These are phyloP conservation scores for Castanea sativa DNA, from an alignment of 306 rosid genomes.

Conservation along the genomic window DNA sequence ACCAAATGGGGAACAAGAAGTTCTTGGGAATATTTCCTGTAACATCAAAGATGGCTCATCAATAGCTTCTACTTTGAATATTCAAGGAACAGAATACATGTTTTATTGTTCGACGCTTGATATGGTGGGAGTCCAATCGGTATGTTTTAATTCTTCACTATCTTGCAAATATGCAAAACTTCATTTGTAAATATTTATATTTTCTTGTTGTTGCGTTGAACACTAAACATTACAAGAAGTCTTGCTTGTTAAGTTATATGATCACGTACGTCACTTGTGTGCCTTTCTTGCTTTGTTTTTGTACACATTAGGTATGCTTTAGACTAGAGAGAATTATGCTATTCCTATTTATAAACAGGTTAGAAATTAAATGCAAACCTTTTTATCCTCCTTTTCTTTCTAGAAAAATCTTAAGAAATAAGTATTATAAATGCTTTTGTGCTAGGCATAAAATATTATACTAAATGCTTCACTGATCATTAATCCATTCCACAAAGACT, in stretches of 20 bases:
- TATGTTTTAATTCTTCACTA: conserved; percentile 21
- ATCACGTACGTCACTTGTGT: not conserved
- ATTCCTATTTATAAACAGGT: not conserved
- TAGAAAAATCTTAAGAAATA: not conserved
- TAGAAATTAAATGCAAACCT: not conserved
- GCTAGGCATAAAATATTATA: not conserved
- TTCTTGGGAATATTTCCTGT: conserved; percentile 36
- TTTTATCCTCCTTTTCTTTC: too few relatives aligned
- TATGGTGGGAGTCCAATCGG: conserved; percentile 49
- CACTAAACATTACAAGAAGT: too few relatives aligned
- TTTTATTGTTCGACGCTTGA: conserved; percentile 45
- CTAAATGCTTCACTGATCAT: not conserved
- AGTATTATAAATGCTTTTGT: not conserved
- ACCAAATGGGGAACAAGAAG: conserved; percentile 12
- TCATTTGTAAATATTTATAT: too few relatives aligned
- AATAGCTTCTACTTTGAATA: conserved; percentile 30
- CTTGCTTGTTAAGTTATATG: not conserved
- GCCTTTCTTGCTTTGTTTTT: not conserved
- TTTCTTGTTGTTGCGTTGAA: too few relatives aligned
- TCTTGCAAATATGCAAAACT: too few relatives aligned
- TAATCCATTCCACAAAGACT: not conserved
- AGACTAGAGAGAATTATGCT: not conserved
- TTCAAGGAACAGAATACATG: conserved; percentile 29
- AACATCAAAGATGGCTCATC: not conserved
- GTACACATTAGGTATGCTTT: not conserved